Conservation (phyloP, 345 rosid species). For the Dipteronia sinensis region DNA sequence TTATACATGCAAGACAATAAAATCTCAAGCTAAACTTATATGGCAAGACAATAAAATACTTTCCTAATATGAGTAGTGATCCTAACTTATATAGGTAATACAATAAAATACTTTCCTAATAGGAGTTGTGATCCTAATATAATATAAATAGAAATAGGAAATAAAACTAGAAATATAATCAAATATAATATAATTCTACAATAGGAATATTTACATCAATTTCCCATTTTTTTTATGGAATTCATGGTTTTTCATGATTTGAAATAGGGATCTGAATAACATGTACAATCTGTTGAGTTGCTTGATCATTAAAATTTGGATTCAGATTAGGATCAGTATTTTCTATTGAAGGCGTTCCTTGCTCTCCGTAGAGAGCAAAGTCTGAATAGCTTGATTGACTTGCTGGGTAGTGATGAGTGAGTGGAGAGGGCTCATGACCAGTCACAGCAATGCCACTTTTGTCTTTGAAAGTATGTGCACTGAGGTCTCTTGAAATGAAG, state of each 20-base stretch:
- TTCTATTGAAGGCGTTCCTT: conserved; percentile 20
- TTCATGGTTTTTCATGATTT: neutral
- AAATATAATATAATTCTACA: no score
- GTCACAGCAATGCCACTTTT: conserved; percentile 9
- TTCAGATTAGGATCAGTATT: neutral
- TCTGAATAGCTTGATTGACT: conserved; percentile 26
- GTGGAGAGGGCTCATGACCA: no score
- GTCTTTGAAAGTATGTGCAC: conserved; percentile 32
- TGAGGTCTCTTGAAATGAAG: conserved; percentile 38
- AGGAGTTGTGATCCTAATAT: no score
- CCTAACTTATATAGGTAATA: no score
- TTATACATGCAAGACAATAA: no score
- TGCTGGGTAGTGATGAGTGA: conserved; percentile 12
- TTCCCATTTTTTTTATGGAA: neutral
- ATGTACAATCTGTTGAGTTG: neutral
- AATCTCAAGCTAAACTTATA: no score
- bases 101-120: no score
- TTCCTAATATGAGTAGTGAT: no score
- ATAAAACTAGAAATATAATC: no score
- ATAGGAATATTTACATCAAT: neutral
- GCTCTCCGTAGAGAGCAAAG: conserved; percentile 18
- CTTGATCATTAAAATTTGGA: conserved; percentile 2
- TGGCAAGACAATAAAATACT: no score
- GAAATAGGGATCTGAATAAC: neutral
- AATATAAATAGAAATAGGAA: no score